These are phyloP conservation scores for Phytopythium litorale DNA, from an alignment of 352 stramenopile species.

Conservation along the genomic window DNA sequence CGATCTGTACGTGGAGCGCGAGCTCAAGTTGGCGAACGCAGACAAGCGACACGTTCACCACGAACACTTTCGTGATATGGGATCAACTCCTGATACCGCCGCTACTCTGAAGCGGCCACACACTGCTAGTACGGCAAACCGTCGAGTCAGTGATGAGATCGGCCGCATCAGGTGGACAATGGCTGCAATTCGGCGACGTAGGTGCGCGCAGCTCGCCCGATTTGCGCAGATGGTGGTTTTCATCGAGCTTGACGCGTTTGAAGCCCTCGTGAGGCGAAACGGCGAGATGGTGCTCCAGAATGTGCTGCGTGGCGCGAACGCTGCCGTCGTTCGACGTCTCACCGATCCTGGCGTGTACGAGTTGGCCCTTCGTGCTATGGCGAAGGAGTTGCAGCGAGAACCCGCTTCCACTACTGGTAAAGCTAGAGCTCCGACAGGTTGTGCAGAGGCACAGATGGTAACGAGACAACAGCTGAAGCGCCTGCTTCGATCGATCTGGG, in stretches of 20 bases:
- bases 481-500: constrained; percentile 34
- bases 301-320: constrained; percentile 42
- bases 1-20: constrained; percentile 45
- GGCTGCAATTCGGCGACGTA: constrained; percentile 54
- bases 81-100: not conserved
- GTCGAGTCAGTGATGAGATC: not conserved
- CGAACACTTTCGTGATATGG: constrained; percentile 35
- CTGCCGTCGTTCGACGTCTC: constrained; percentile 23
- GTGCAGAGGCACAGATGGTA: not conserved
- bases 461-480: constrained; percentile 48
- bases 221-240: constrained; percentile 59
- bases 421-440: not conserved
- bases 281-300: constrained; percentile 34
- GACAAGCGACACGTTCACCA: constrained; percentile 44
- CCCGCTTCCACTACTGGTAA: not conserved
- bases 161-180: constrained; percentile 64
- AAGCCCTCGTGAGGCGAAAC: constrained; percentile 34
- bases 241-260: constrained; percentile 42
- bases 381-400: constrained; percentile 2
- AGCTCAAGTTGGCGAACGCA: constrained; percentile 43
- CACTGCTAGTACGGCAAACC: not conserved
- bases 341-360: constrained; percentile 26
- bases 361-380: constrained; percentile 24
- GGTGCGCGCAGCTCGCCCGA: constrained; percentile 48
- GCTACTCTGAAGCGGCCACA: not conserved